phyloP scores from a whole-genome alignment of 306 rosid species.

The Argentina anserina region DNA sequence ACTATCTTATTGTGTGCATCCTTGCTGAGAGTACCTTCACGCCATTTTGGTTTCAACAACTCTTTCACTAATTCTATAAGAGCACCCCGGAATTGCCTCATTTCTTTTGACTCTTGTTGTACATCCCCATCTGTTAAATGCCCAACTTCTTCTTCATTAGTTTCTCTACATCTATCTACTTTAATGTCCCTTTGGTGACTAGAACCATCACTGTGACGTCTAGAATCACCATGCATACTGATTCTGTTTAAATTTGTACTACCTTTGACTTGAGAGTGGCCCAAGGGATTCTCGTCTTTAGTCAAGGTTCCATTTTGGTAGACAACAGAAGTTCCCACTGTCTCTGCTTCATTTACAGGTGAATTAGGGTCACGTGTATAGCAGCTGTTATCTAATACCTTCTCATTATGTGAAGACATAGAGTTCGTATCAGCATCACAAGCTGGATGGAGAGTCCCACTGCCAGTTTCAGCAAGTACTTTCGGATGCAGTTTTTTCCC shows the following conservation, averaged over 20 bases:
- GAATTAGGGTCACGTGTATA: slow-evolving; percentile 43
- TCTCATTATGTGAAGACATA: slow-evolving; percentile 73
- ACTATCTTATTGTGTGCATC: slow-evolving; percentile 75
- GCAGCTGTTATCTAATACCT: slow-evolving; percentile 36
- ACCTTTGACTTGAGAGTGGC: slow-evolving; percentile 28
- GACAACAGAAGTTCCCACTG: slow-evolving; percentile 45
- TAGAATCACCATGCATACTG: slow-evolving; percentile 23
- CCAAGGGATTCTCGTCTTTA: slow-evolving; percentile 32
- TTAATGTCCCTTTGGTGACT: slow-evolving; percentile 37
- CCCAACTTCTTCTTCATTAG: slow-evolving; percentile 45
- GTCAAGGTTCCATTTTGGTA: slow-evolving; percentile 40
- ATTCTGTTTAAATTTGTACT: slow-evolving; percentile 29
- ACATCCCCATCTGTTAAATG: slow-evolving; percentile 35
- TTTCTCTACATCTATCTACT: slow-evolving; percentile 40
- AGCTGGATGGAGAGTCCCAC: slow-evolving; percentile 46
- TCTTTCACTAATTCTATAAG: slow-evolving; percentile 86
- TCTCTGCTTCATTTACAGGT: slow-evolving; percentile 50
- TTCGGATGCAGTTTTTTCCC: slow-evolving; percentile 34
- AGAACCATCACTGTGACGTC: slow-evolving; percentile 45
- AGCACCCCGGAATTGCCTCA: slow-evolving; percentile 52
- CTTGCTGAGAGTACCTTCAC: slow-evolving; percentile 73
- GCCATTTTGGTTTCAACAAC: slow-evolving; percentile 88
- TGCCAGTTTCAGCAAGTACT: slow-evolving; percentile 39
- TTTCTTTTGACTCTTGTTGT: slow-evolving; percentile 53
- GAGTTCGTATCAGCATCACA: slow-evolving; percentile 63